Percentiles rank a stretch among this genome's conserved stretches.
Evolutionary conservation across 371 early-diverging fungal species (phyloP).

Genomic region (Mortierella sp.): DNA sequence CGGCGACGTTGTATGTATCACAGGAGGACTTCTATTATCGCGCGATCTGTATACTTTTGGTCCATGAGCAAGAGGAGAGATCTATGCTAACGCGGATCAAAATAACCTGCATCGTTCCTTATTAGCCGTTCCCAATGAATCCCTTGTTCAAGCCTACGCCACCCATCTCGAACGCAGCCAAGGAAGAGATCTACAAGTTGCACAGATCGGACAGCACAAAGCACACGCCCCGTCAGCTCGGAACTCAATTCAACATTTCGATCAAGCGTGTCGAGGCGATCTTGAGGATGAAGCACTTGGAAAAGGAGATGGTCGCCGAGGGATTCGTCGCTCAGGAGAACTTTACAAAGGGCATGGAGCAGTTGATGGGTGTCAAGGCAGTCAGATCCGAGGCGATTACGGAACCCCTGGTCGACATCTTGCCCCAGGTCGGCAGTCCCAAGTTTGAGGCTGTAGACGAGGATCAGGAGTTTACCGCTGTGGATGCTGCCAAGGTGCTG

Average conservation of each 20-base stretch:
- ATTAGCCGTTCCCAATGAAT: conserved; percentile 91
- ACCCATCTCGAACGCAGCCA: conserved; percentile 80
- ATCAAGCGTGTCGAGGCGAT: conserved; percentile 93
- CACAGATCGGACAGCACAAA: conserved; percentile 70
- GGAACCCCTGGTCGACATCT: conserved; percentile 76
- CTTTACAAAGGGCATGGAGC: conserved; percentile 82
- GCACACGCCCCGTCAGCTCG: conserved; percentile 83
- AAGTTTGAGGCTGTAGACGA: conserved; percentile 86
- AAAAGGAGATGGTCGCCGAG: conserved; percentile 74
- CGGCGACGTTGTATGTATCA: conserved; percentile 35
- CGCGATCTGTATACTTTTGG: conserved; percentile 9
- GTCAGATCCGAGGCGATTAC: conserved; percentile 29
- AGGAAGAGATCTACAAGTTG: conserved; percentile 81
- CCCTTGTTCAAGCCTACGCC: conserved; percentile 85
- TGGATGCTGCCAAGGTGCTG: conserved; percentile 87
- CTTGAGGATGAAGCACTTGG: conserved; percentile 85
- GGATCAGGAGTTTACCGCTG: conserved; percentile 75
- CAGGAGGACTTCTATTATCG: background rate
- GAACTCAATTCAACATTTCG: conserved; percentile 79
- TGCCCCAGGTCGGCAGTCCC: conserved; percentile 81
- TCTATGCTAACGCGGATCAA: conserved; percentile 5
- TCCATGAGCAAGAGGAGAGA: background rate
- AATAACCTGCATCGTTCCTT: background rate
- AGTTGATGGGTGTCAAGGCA: conserved; percentile 76
- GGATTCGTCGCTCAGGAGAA: conserved; percentile 61